Evolutionary conservation across 805 yeast genomes (phyloP), one percentile per base, ranked within the genome.

Genomic region (Candida mattraensis): DNA sequence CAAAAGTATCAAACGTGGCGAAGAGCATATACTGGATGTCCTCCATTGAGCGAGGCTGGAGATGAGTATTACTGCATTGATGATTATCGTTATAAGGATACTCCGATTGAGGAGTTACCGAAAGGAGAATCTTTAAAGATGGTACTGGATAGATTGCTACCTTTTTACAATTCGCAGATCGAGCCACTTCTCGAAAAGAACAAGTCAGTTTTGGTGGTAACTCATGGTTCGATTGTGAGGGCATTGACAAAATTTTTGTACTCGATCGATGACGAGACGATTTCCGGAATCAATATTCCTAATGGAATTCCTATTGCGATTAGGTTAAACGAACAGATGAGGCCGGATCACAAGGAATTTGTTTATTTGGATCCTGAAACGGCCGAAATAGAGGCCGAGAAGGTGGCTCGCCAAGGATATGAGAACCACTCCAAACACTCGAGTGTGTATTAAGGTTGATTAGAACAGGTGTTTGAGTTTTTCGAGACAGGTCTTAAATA

Each of bases 211-310:
- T 56, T 85, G 38, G 61, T 84, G 42, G 84, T 85, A 33, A 87
- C 86, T 10, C 95, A 85, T 69, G 95, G 95, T 27, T 80, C 86
- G 57, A 77, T 89, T 5, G 83, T 83, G 42, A 71, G 95, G 56
- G 85, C 88, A 7, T 64, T 85, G 39, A 70, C 83, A 48, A 85
- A 84, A 61, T 70, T 80, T 49, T 58, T 85, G 47, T 83, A 80
- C 62, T 66, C 67, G 12, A 74, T 85, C 25, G 69, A 78, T 32
- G 87, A 82, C 52, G 76, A 71, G 3, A 83, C 76, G 30, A 84
- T 85, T 48, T 82, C 84, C 38, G 74, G 77, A 31, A 72, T 85
- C 45, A 84, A 85, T 64, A 82, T 85, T 37, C 93, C 94, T 18
- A 85, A 87, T 54, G 93, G 88, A 38, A 83, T 84, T 33, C 95